Base-by-base conservation (phyloP, 805 yeast species). In the Cyberlindnera petersonii region DNA sequence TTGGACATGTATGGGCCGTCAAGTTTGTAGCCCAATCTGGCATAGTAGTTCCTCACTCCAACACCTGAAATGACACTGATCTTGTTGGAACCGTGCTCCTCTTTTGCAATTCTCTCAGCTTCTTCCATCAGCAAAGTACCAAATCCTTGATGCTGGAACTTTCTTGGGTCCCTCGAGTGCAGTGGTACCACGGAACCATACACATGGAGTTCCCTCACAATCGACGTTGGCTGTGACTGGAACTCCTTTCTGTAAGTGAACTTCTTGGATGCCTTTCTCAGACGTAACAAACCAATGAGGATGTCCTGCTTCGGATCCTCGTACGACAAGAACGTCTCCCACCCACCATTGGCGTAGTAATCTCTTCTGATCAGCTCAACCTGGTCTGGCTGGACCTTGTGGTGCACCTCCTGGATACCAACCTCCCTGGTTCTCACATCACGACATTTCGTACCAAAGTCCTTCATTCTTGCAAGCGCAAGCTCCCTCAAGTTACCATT, bases 1-100 rank as follows among this genome's bases (percentile, higher is more conserved):
- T 84, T 93, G n/a, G 98, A 89, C 98, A 93, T 93, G 64, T 74
- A 93, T 13, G 98, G 98, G 3, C 98, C 98, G 56, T 93, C 98
- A 45, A 93, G 69, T 48, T 73, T 75, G 63, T 93, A 93, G 4
- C 98, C 98, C 45, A 93, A 70, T 55, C 86, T 83, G 14, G 87
- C 91, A 55, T 93, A 93, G 65, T 93, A 93, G 60, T 91, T 93
- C 59, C 98, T 75, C 26, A 93, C 98, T 49, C 98, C 98, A 28
- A 93, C 97, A 50, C 98, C 98, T 24, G 94, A 82, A 51, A 93
- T 93, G 39, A 93, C 98, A 59, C 95, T 79, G 26, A 93, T 83
- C 66, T 93, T 93, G 37, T 72, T 69, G 5, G 95, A 82, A 0
- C 96, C 95, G 60, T 93, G 98, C 60, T 93, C 98, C 55, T 88